phyloP scores from a whole-genome alignment of 345 rosid genomes.

The Salix exigua region DNA sequence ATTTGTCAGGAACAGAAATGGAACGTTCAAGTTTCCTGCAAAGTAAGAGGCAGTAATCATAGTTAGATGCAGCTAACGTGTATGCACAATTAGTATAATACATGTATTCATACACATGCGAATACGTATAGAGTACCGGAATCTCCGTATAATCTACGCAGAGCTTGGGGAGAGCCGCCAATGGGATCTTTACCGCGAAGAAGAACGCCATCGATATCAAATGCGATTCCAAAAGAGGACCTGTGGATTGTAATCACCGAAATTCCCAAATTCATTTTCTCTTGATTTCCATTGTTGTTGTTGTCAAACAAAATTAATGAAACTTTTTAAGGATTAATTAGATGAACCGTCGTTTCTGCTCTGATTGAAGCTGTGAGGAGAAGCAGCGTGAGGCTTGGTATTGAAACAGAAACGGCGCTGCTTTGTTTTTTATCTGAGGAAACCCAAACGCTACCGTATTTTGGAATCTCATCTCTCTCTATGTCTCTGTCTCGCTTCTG shows the following conservation, averaged over 20 bases:
- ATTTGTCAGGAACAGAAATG: slow-evolving; percentile 47
- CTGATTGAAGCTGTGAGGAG: slow-evolving; percentile 6
- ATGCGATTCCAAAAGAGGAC: slow-evolving; percentile 45
- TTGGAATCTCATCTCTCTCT: slow-evolving; percentile 6
- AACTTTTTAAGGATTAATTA: background rate
- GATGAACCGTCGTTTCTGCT: background rate
- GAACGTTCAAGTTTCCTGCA: slow-evolving; percentile 40
- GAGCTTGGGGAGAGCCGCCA: slow-evolving; percentile 44
- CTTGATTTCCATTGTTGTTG: background rate
- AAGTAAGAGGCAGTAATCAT: slow-evolving; percentile 7
- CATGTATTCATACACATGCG: background rate
- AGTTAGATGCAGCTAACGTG: background rate
- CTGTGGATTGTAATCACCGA: slow-evolving; percentile 16
- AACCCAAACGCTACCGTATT: background rate
- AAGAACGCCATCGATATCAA: slow-evolving; percentile 51
- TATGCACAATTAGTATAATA: background rate
- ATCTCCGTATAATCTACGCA: slow-evolving; percentile 32
- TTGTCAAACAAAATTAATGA: background rate
- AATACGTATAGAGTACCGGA: slow-evolving; percentile 18
- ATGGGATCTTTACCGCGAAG: slow-evolving; percentile 39
- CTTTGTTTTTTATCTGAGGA: background rate
- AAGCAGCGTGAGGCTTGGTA: slow-evolving; percentile 2
- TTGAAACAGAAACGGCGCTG: slow-evolving; percentile 1
- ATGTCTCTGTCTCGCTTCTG: background rate
- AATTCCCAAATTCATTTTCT: background rate